These are phyloP conservation scores for Nakaseomyces glabratus DNA, from an alignment of 1,139 yeast genomes.

Conservation along the genomic window DNA sequence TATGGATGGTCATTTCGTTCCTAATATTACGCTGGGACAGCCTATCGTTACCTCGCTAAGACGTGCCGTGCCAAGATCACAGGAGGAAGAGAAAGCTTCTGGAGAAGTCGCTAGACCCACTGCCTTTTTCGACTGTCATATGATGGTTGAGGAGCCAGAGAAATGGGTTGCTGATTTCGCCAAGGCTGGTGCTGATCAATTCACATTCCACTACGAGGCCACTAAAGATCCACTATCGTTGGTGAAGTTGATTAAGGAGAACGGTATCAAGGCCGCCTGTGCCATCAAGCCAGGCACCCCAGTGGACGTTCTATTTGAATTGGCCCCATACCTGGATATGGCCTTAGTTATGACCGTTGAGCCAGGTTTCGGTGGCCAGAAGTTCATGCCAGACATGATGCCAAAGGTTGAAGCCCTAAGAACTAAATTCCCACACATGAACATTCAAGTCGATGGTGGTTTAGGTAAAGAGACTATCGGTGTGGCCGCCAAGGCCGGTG, in stretches of 20 bases:
- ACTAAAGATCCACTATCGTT: slow-evolving; percentile 69
- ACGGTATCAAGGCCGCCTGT: slow-evolving; percentile 91
- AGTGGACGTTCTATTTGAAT: slow-evolving; percentile 69
- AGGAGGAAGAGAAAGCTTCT: slow-evolving; percentile 30
- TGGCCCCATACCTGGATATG: slow-evolving; percentile 79
- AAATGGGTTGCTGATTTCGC: slow-evolving; percentile 93
- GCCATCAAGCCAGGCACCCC: slow-evolving; percentile 93
- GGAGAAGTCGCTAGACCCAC: slow-evolving; percentile 27
- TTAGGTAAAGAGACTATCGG: slow-evolving; percentile 76
- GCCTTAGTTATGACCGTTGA: slow-evolving; percentile 96
- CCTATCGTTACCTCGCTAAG: slow-evolving; percentile 79
- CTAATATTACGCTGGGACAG: slow-evolving; percentile 89
- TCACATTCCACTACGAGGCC: slow-evolving; percentile 94
- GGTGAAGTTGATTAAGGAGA: slow-evolving; percentile 62
- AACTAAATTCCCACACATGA: slow-evolving; percentile 60
- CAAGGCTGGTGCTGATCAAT: slow-evolving; percentile 91
- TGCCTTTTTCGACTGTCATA: slow-evolving; percentile 93
- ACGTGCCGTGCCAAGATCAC: slow-evolving; percentile 59
- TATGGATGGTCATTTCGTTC: slow-evolving; percentile 98
- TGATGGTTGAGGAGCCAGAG: slow-evolving; percentile 96
- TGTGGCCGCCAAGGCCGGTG: slow-evolving; percentile 88
- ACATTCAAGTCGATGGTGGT: slow-evolving; percentile 97
- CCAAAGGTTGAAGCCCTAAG: slow-evolving; percentile 80
- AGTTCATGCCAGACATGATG: slow-evolving; percentile 94
- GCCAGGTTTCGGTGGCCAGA: slow-evolving; percentile 98